Percentiles rank a stretch among this genome's conserved stretches.
phyloP scores from a whole-genome alignment of 345 rosid species.

The Lepidium sativum region DNA sequence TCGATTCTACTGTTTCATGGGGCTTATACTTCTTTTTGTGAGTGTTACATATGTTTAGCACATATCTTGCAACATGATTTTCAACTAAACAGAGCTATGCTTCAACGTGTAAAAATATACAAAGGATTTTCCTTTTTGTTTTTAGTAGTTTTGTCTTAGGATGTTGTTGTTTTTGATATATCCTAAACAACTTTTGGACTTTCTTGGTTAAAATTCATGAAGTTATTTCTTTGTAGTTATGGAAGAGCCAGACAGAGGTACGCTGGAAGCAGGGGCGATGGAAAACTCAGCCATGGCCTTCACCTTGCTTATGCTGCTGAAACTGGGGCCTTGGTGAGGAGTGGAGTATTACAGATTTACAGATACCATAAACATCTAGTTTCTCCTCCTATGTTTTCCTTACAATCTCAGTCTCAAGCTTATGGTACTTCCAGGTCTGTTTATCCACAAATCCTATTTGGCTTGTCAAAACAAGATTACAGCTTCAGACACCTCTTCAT shows the following conservation, averaged over 20 bases:
- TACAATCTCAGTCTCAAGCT: background rate
- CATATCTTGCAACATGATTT: background rate
- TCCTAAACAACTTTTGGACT: background rate
- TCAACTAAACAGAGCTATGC: background rate
- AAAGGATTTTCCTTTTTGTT: background rate
- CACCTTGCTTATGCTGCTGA: slow-evolving; percentile 96
- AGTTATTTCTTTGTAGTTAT: slow-evolving; percentile 50
- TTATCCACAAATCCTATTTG: slow-evolving; percentile 88
- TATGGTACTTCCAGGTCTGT: slow-evolving; percentile 50
- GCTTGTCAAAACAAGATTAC: slow-evolving; percentile 94
- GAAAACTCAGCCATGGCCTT: slow-evolving; percentile 52
- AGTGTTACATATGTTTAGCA: slow-evolving; percentile 16
- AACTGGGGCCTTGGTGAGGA: slow-evolving; percentile 77
- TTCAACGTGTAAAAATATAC: background rate
- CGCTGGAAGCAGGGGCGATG: slow-evolving; percentile 42
- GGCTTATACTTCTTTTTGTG: slow-evolving; percentile 89
- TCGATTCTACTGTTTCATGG: slow-evolving; percentile 85
- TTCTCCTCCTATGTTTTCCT: background rate
- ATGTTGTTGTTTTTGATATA: background rate
- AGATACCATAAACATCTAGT: background rate
- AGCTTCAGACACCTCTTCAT: slow-evolving; percentile 88
- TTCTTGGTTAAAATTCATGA: no score
- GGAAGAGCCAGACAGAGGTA: slow-evolving; percentile 83
- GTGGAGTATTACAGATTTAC: slow-evolving; percentile 22
- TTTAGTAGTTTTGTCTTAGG: background rate